These are phyloP conservation scores for Penicillium rolfsii DNA, from an alignment of 2,329 filamentous ascomycete genomes.

Conservation along the genomic window DNA sequence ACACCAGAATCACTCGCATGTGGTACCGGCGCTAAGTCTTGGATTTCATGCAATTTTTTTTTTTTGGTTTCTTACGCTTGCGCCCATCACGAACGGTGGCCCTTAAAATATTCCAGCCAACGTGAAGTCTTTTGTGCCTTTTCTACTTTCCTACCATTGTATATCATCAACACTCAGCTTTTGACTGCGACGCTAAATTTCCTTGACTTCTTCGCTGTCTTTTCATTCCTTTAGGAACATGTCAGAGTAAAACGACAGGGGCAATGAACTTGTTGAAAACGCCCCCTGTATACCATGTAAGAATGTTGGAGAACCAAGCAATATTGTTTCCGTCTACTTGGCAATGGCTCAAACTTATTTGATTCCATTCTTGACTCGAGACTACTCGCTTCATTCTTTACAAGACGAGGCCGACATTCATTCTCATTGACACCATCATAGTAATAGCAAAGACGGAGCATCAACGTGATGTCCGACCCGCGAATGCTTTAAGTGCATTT, in stretches of 20 bases:
- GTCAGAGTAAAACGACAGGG: neutral
- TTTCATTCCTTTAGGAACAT: neutral
- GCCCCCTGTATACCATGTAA: neutral
- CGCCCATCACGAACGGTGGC: conserved; percentile 21
- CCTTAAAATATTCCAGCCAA: conserved; percentile 25
- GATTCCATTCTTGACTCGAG: neutral
- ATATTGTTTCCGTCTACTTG: neutral
- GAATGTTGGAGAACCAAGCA: neutral
- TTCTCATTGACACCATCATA: neutral
- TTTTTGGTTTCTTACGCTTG: conserved; percentile 17
- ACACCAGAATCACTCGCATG: conserved; percentile 59
- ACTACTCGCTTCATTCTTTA: neutral
- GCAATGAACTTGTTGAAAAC: too few relatives aligned
- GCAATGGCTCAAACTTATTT: neutral
- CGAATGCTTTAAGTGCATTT: neutral
- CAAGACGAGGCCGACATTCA: neutral
- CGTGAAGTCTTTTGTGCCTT: conserved; percentile 28
- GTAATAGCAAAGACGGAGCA: neutral
- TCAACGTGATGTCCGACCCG: neutral
- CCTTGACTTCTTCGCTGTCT: neutral
- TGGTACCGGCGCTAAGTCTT: conserved; percentile 56
- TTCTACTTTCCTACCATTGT: conserved; percentile 29
- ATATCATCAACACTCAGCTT: conserved; percentile 28
- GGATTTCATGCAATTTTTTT: conserved; percentile 13
- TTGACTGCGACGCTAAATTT: conserved; percentile 4